Evolutionary conservation across 495 filamentous ascomycete species (phyloP).

Genomic region (Penicillium waksmanii): DNA sequence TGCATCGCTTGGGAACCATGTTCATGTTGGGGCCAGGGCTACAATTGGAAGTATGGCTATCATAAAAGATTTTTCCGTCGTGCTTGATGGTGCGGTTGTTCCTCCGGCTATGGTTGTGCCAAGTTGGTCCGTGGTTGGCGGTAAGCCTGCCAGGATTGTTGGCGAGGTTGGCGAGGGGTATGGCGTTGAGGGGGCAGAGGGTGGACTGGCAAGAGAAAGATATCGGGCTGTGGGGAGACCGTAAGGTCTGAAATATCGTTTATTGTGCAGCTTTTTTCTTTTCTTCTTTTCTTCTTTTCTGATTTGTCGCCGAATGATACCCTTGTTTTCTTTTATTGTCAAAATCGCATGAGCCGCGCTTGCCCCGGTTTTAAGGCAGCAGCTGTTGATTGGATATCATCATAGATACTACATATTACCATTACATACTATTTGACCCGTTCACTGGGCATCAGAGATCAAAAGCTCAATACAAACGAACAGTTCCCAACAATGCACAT

Average conservation of each 20-base stretch:
- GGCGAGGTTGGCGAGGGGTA: constrained; percentile 86
- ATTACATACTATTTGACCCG: neutral
- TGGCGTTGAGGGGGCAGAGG: constrained; percentile 56
- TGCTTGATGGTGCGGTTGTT: constrained; percentile 81
- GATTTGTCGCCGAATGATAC: constrained; percentile 27
- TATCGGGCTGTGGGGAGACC: constrained; percentile 47
- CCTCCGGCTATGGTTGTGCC: constrained; percentile 89
- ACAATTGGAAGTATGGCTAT: constrained; percentile 84
- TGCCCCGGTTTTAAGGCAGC: neutral
- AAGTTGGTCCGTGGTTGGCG: constrained; percentile 82
- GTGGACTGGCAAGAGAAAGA: constrained; percentile 50
- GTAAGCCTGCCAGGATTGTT: constrained; percentile 77
- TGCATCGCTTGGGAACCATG: constrained; percentile 77
- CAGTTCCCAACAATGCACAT: neutral
- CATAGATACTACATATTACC: neutral
- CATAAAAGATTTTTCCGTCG: constrained; percentile 84
- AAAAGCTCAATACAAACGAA: neutral
- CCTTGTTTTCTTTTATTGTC: constrained; percentile 15
- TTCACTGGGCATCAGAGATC: neutral
- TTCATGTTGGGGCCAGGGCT: constrained; percentile 74
- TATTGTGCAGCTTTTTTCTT: constrained; percentile 6
- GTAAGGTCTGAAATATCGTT: constrained; percentile 16
- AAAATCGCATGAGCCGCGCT: neutral
- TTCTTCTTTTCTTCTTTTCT: constrained; percentile 8
- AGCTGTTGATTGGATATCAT: no score